Percentiles rank a stretch among this genome's conserved stretches.
These are phyloP conservation scores for Nitzschia putrida DNA, from an alignment of 108 stramenopile species.

Conservation along the genomic window DNA sequence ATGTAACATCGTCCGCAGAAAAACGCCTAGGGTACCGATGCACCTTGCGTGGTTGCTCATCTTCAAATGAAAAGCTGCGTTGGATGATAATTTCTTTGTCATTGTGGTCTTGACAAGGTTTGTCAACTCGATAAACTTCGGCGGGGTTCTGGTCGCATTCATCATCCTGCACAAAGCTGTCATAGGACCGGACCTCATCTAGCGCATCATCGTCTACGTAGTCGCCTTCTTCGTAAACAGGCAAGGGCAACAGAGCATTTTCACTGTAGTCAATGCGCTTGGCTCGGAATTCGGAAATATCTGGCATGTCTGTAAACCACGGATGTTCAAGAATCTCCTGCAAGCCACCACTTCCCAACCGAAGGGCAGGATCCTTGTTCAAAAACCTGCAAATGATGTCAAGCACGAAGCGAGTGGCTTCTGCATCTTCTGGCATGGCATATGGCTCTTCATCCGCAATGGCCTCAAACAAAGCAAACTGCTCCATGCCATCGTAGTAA, in stretches of 20 bases:
- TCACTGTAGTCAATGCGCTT: conserved; percentile 10
- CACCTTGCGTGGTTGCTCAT: neutral
- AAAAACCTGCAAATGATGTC: conserved; percentile 58
- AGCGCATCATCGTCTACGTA: neutral
- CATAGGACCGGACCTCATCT: neutral
- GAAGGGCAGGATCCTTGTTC: conserved; percentile 46
- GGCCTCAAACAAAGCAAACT: conserved; percentile 75
- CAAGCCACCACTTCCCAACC: conserved; percentile 46
- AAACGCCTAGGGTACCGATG: neutral
- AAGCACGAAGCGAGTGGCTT: conserved; percentile 20
- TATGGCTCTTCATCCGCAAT: conserved; percentile 77
- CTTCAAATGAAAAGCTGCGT: neutral
- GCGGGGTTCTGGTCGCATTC: neutral
- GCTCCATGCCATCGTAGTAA: conserved; percentile 75
- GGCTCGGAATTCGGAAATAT: conserved; percentile 10
- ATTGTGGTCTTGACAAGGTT: neutral
- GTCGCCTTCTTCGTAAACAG: neutral
- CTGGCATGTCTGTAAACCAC: conserved; percentile 30
- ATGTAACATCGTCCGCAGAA: conserved; percentile 1
- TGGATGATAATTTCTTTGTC: neutral
- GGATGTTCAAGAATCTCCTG: conserved; percentile 22
- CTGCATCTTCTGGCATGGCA: conserved; percentile 23
- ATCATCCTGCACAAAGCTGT: neutral
- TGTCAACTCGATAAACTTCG: neutral
- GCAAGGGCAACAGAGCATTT: no score